These are phyloP conservation scores for Corrigiola litoralis DNA, from an alignment of 179 eudicot species.

Conservation along the genomic window DNA sequence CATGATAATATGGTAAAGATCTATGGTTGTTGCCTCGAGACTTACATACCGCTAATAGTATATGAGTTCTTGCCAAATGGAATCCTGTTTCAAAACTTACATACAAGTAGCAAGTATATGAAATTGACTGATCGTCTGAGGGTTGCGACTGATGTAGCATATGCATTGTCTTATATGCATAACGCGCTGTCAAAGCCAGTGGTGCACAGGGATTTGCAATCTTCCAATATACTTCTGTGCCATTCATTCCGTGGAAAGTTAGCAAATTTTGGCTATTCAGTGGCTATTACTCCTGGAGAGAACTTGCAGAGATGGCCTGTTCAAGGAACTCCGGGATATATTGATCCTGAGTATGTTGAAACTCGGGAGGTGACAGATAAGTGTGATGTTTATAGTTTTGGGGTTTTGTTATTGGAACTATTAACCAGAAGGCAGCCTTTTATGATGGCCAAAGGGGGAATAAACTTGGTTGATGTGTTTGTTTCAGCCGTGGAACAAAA, in stretches of 20 bases:
- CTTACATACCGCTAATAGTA: conserved; percentile 1
- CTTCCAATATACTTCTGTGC: not conserved
- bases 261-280: not conserved
- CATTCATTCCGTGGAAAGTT: not conserved
- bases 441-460: too few species aligned
- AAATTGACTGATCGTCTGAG: conserved; percentile 3
- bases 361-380: too few species aligned
- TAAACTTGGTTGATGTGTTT: too few species aligned
- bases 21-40: conserved; percentile 17
- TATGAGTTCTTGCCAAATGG: not conserved
- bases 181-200: conserved; percentile 8
- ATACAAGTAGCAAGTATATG: not conserved
- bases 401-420: too few species aligned
- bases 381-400: too few species aligned
- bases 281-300: too few species aligned
- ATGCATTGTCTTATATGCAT: conserved; percentile 12
- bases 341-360: too few species aligned
- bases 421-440: too few species aligned
- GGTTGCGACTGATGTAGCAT: conserved; percentile 1
- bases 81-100: not conserved
- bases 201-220: conserved; percentile 9
- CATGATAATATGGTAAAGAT: conserved; percentile 7
- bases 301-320: too few species aligned
- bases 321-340: too few species aligned
- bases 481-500: too few species aligned